Percentiles rank a stretch among this genome's conserved stretches.
phyloP scores from a whole-genome alignment of 2,329 filamentous ascomycete genomes.

The Botrytis galanthina region DNA sequence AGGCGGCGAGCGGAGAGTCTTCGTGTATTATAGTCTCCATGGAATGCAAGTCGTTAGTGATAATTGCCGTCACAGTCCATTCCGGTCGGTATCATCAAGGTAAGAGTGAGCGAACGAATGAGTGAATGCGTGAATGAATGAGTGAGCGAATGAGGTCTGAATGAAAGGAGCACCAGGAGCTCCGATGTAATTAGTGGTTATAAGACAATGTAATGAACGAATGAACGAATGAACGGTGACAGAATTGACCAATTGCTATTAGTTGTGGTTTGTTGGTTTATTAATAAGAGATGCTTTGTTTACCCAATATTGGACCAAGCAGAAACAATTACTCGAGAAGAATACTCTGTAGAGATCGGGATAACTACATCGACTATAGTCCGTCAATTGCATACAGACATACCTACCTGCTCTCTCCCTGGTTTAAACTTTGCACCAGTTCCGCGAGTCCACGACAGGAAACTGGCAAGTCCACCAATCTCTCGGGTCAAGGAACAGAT shows the following conservation, averaged over 20 bases:
- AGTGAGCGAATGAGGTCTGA: neutral
- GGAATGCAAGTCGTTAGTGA: conserved; percentile 29
- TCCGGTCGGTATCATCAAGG: conserved; percentile 21
- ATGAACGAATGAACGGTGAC: neutral
- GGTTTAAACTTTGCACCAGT: neutral
- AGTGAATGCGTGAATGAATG: neutral
- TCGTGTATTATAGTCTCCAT: conserved; percentile 91
- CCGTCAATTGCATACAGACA: neutral
- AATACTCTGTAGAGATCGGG: neutral
- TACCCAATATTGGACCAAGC: neutral
- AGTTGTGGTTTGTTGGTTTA: neutral
- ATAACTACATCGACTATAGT: neutral
- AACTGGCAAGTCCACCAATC: neutral
- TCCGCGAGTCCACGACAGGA: neutral
- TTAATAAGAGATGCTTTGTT: neutral
- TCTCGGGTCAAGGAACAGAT: neutral
- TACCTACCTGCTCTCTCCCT: neutral
- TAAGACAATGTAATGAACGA: neutral
- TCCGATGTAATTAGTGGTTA: neutral
- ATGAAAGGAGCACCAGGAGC: neutral
- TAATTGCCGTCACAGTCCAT: conserved; percentile 27
- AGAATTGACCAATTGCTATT: conserved; percentile 2
- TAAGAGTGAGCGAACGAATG: neutral
- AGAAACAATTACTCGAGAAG: neutral
- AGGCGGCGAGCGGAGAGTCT: conserved; percentile 82